Evolutionary conservation across 2,329 filamentous ascomycete species (phyloP).

Genomic region (Colletotrichum tofieldiae): DNA sequence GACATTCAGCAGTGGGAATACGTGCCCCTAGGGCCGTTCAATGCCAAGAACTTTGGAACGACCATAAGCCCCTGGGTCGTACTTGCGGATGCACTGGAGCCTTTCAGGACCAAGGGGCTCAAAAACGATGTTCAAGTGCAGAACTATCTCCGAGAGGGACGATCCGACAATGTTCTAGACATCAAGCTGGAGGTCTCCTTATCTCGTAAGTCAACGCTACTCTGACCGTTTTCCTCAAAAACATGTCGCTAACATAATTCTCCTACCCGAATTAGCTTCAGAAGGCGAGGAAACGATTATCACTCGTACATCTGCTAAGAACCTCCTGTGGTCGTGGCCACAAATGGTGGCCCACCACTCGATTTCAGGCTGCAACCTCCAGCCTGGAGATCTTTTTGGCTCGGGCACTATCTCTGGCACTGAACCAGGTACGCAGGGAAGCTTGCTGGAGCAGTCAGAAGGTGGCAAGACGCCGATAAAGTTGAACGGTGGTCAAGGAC

Average conservation of each 20-base stretch:
- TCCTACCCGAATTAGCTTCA: slow-evolving; percentile 17
- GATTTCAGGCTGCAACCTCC: slow-evolving; percentile 82
- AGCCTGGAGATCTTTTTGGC: slow-evolving; percentile 81
- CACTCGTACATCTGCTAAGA: slow-evolving; percentile 53
- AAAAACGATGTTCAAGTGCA: slow-evolving; percentile 54
- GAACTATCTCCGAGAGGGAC: slow-evolving; percentile 70
- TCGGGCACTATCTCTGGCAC: slow-evolving; percentile 83
- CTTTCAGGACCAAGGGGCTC: slow-evolving; percentile 43
- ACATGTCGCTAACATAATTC: not conserved
- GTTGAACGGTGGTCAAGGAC: slow-evolving; percentile 75
- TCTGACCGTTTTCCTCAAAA: too few relatives aligned
- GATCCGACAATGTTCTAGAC: slow-evolving; percentile 53
- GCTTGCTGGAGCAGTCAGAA: slow-evolving; percentile 80
- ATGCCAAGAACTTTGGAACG: slow-evolving; percentile 73
- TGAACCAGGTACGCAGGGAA: slow-evolving; percentile 75
- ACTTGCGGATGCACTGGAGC: slow-evolving; percentile 69
- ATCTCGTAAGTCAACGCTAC: slow-evolving; percentile 53
- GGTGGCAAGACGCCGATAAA: slow-evolving; percentile 77
- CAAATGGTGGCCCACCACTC: slow-evolving; percentile 90
- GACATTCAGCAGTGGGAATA: slow-evolving; percentile 76
- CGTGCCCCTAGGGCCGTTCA: slow-evolving; percentile 73
- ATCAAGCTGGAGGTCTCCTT: slow-evolving; percentile 57
- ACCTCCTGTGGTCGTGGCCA: slow-evolving; percentile 83
- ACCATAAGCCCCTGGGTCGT: slow-evolving; percentile 75
- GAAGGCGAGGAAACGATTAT: slow-evolving; percentile 54